A percentile compares a stretch with the other conserved stretches of the same genome.
Conservation (phyloP, 495 filamentous ascomycete genomes). For the Annulohypoxylon nitens region DNA sequence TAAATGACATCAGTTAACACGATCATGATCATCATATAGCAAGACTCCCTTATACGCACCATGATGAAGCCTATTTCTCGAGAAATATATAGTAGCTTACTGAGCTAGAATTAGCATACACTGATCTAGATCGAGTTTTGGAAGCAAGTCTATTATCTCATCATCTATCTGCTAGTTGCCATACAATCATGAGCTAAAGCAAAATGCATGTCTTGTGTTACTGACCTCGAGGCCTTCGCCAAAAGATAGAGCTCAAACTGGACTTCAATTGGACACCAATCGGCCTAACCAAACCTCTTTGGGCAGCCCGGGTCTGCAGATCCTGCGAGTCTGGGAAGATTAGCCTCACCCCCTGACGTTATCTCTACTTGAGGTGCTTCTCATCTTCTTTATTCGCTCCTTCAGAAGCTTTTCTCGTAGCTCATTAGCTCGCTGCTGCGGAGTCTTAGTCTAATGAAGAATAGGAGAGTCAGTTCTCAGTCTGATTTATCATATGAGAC, state of each 20-base stretch:
- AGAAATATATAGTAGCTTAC: background rate
- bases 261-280: constrained; percentile 8
- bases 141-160: constrained; percentile 36
- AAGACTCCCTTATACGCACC: background rate
- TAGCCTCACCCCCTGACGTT: constrained; percentile 61
- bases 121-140: background rate
- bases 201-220: constrained; percentile 34
- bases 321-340: constrained; percentile 54
- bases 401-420: constrained; percentile 75
- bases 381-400: constrained; percentile 76
- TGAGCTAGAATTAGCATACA: constrained; percentile 5
- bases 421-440: constrained; percentile 64
- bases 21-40: no score
- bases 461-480: constrained; percentile 47
- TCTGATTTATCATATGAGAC: constrained; percentile 32
- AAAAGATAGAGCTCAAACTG: constrained; percentile 12
- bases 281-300: constrained; percentile 13
- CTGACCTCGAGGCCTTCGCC: constrained; percentile 41
- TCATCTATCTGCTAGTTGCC: constrained; percentile 39
- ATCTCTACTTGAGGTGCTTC: constrained; percentile 63
- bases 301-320: constrained; percentile 28
- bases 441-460: constrained; percentile 57
- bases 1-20: no score
- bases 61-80: constrained; percentile 7
- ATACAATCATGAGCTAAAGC: constrained; percentile 32